Evolutionary conservation across 2,329 filamentous ascomycete genomes (phyloP).

Genomic region (Aspergillus felis): DNA sequence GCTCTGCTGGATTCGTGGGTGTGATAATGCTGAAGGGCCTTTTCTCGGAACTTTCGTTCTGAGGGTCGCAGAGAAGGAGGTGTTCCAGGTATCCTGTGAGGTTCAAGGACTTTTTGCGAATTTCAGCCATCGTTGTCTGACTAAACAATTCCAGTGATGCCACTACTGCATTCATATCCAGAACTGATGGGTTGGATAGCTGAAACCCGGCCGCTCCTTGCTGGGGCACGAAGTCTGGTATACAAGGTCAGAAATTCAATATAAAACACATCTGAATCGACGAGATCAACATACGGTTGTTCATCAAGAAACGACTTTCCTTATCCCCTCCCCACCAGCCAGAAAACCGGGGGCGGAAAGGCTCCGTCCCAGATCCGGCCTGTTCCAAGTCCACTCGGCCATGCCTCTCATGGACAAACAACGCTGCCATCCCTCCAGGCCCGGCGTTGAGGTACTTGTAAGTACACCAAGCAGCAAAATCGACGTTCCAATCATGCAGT

Average conservation of each 20-base stretch:
- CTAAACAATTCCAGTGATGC: slow-evolving; percentile 72
- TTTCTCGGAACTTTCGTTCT: slow-evolving; percentile 23
- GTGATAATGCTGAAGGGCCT: slow-evolving; percentile 63
- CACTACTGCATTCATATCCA: slow-evolving; percentile 72
- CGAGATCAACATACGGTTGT: slow-evolving; percentile 50
- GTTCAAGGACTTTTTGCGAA: slow-evolving; percentile 67
- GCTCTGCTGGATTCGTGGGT: slow-evolving; percentile 61
- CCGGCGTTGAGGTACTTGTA: slow-evolving; percentile 94
- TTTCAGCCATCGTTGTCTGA: slow-evolving; percentile 62
- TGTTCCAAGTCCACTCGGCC: slow-evolving; percentile 43
- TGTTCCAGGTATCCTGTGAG: slow-evolving; percentile 74
- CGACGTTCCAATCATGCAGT: slow-evolving; percentile 84
- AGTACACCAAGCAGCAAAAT: slow-evolving; percentile 89
- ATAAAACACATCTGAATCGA: not conserved
- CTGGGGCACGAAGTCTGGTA: slow-evolving; percentile 64
- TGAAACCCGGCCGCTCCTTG: slow-evolving; percentile 77
- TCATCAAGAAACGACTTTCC: slow-evolving; percentile 74
- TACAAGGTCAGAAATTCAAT: not conserved
- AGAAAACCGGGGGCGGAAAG: slow-evolving; percentile 63
- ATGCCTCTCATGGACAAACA: slow-evolving; percentile 76
- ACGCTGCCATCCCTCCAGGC: slow-evolving; percentile 73
- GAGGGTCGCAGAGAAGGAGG: slow-evolving; percentile 49
- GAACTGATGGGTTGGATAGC: slow-evolving; percentile 75
- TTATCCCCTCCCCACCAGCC: slow-evolving; percentile 90
- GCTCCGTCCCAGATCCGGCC: slow-evolving; percentile 33